These are phyloP conservation scores for Verticillium zaregamsianum DNA, from an alignment of 2,329 filamentous ascomycete genomes.

Conservation along the genomic window DNA sequence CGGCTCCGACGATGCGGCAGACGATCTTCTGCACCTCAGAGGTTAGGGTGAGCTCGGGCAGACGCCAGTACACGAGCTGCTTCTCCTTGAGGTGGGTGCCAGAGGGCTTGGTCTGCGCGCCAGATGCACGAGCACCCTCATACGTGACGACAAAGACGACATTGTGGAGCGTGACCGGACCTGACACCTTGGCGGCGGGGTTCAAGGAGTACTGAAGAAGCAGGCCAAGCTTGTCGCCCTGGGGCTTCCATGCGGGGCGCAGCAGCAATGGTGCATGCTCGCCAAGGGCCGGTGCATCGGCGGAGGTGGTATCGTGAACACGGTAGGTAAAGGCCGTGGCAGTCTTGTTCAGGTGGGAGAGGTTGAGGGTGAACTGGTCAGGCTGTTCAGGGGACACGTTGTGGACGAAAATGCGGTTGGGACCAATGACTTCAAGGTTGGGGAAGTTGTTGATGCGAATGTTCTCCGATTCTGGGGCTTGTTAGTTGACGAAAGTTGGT, in stretches of 20 bases:
- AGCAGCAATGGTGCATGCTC: constrained; percentile 69
- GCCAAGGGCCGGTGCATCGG: constrained; percentile 36
- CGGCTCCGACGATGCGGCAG: constrained; percentile 71
- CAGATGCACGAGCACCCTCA: constrained; percentile 59
- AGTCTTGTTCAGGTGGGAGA: constrained; percentile 68
- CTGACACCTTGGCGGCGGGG: constrained; percentile 50
- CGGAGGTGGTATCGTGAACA: constrained; percentile 62
- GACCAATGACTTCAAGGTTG: constrained; percentile 85
- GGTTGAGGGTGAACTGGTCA: constrained; percentile 76
- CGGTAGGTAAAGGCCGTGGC: constrained; percentile 91
- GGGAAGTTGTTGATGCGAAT: constrained; percentile 86
- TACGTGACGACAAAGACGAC: constrained; percentile 70
- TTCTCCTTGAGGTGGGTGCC: constrained; percentile 78
- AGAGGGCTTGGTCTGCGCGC: constrained; percentile 72
- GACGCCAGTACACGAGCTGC: constrained; percentile 73
- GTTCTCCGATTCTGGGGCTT: constrained; percentile 49
- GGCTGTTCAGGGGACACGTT: constrained; percentile 60
- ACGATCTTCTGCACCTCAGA: constrained; percentile 71
- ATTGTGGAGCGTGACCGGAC: constrained; percentile 56
- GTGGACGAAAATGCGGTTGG: constrained; percentile 86
- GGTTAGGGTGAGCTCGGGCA: constrained; percentile 68
- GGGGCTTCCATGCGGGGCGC: constrained; percentile 75
- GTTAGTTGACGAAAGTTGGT: background rate
- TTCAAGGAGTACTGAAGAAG: constrained; percentile 84
- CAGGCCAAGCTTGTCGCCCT: constrained; percentile 80